phyloP scores from a whole-genome alignment of 805 yeast species.

The Sugiyamaella mastotermitis region DNA sequence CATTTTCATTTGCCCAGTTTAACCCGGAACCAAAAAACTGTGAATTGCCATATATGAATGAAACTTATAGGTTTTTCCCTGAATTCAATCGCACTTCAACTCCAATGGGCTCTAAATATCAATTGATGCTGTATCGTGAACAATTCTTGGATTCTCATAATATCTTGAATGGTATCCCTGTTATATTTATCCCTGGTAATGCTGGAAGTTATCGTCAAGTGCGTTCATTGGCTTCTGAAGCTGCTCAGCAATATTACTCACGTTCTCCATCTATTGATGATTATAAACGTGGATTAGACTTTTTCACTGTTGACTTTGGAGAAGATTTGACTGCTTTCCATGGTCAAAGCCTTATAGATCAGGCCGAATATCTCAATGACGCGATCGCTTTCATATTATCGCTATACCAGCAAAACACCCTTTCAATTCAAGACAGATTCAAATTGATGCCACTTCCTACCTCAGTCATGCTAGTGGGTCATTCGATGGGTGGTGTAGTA shows the following conservation, averaged over 20 bases:
- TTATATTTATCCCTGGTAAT: conserved; percentile 85
- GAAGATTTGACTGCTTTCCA: conserved; percentile 96
- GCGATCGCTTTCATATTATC: conserved; percentile 72
- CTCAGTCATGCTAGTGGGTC: conserved; percentile 78
- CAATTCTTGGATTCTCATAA: conserved; percentile 40
- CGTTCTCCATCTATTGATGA: not conserved
- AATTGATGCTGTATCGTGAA: conserved; percentile 76
- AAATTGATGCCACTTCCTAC: conserved; percentile 36
- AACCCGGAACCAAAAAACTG: conserved; percentile 38
- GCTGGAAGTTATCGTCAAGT: conserved; percentile 87
- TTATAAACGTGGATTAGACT: conserved; percentile 45
- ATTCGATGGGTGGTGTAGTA: conserved; percentile 98
- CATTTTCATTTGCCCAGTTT: conserved; percentile 8
- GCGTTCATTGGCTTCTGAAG: conserved; percentile 76
- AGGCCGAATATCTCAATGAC: conserved; percentile 87
- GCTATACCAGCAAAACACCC: conserved; percentile 39
- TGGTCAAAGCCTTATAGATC: conserved; percentile 88
- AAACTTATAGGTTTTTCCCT: conserved; percentile 69
- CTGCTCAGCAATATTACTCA: conserved; percentile 49
- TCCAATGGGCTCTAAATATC: conserved; percentile 69
- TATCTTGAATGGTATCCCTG: conserved; percentile 71
- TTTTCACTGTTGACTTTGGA: conserved; percentile 88
- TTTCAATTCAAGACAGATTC: not conserved
- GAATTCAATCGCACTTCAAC: conserved; percentile 71
- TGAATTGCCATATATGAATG: conserved; percentile 69